Evolutionary conservation across 2,329 filamentous ascomycete species (phyloP).

Genomic region (Ophiocordyceps camponoti-rufipedis): DNA sequence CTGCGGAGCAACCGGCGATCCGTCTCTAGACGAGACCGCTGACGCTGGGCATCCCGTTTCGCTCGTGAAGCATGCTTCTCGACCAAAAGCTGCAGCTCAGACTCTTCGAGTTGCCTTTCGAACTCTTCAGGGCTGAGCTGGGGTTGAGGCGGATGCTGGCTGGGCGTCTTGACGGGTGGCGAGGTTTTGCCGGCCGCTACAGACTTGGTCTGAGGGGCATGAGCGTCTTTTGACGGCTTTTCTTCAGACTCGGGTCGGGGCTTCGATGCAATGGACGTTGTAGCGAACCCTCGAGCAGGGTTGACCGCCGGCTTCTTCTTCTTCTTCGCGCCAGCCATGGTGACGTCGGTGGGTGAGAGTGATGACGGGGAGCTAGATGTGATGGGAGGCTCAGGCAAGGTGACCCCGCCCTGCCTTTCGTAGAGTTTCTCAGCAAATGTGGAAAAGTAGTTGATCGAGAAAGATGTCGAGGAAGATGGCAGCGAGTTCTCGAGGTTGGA

Average conservation of each 20-base stretch:
- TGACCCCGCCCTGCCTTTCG: background rate
- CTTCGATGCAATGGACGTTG: conserved; percentile 79
- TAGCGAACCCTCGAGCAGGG: conserved; percentile 82
- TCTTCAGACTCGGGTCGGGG: conserved; percentile 36
- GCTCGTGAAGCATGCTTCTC: conserved; percentile 70
- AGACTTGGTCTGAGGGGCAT: conserved; percentile 11
- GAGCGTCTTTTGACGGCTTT: conserved; percentile 8
- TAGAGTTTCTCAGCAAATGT: background rate
- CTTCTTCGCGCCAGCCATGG: conserved; percentile 59
- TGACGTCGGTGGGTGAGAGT: conserved; percentile 1
- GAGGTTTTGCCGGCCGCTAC: conserved; percentile 9
- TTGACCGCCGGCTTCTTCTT: conserved; percentile 85
- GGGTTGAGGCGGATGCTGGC: conserved; percentile 14
- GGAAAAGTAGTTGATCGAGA: background rate
- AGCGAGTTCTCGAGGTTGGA: background rate
- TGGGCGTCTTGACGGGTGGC: conserved; percentile 1
- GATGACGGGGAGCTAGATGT: background rate
- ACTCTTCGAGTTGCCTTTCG: conserved; percentile 72
- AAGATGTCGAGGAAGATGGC: background rate
- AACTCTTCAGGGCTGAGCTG: conserved; percentile 70
- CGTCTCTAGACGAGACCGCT: conserved; percentile 62
- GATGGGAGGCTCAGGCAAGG: background rate
- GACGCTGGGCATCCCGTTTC: conserved; percentile 60
- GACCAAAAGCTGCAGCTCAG: conserved; percentile 74
- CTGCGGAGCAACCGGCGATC: conserved; percentile 66